Evolutionary conservation across 371 early-diverging fungal species (phyloP).

Genomic region (Mucor sp.): DNA sequence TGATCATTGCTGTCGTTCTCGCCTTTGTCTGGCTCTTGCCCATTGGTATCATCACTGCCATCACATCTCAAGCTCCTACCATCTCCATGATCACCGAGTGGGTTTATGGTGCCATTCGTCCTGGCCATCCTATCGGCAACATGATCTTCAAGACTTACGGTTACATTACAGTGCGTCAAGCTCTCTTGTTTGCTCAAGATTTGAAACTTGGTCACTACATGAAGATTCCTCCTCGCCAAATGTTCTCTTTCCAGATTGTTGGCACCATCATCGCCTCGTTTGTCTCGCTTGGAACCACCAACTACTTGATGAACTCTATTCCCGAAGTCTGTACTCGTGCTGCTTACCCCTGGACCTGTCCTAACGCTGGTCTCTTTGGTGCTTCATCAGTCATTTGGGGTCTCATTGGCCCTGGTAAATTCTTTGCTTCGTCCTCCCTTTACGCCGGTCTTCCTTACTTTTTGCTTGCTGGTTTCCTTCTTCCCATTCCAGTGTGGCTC

Average conservation of each 20-base stretch:
- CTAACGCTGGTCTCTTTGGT: conserved; percentile 44
- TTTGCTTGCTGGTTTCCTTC: conserved; percentile 43
- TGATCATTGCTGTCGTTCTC: conserved; percentile 63
- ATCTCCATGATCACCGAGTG: conserved; percentile 50
- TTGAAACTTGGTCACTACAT: conserved; percentile 63
- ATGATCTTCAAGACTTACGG: conserved; percentile 67
- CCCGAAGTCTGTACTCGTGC: conserved; percentile 52
- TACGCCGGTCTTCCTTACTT: conserved; percentile 47
- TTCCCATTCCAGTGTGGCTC: conserved; percentile 55
- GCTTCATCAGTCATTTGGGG: conserved; percentile 62
- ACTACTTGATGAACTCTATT: conserved; percentile 59
- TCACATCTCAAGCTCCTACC: conserved; percentile 44
- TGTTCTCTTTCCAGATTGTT: conserved; percentile 61
- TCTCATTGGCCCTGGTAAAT: conserved; percentile 60
- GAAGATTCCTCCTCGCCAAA: conserved; percentile 71
- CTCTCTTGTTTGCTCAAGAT: conserved; percentile 58
- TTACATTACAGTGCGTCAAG: conserved; percentile 59
- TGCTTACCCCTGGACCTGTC: conserved; percentile 57
- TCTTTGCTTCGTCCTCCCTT: conserved; percentile 56
- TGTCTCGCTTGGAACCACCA: conserved; percentile 59
- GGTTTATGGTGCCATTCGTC: conserved; percentile 52
- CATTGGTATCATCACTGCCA: conserved; percentile 59
- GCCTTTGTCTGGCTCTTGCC: conserved; percentile 71
- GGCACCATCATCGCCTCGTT: conserved; percentile 63
- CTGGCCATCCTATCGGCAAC: conserved; percentile 60